These are phyloP conservation scores for Stephania japonica DNA, from an alignment of 164 flowering plant genomes.

Conservation along the genomic window DNA sequence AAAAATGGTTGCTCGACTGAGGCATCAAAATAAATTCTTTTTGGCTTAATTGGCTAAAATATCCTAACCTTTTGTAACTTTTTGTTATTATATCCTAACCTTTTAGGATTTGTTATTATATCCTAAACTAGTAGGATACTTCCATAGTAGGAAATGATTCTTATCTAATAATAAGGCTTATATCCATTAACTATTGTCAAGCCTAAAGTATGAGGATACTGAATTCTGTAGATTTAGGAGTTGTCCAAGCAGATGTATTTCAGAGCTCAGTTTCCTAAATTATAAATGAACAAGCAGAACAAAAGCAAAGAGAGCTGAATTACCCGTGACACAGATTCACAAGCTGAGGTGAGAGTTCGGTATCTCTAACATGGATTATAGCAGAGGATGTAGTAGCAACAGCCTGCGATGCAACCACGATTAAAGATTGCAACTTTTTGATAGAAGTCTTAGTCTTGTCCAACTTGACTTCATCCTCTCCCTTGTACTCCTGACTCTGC, in stretches of 20 bases:
- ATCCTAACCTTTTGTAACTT: no score
- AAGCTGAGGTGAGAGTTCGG: conserved; percentile 80
- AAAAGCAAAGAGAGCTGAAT: conserved; percentile 12
- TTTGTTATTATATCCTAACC: no score
- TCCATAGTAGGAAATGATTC: no score
- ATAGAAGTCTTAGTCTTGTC: conserved; percentile 97
- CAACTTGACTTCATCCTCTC: conserved; percentile 70
- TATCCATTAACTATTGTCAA: no score
- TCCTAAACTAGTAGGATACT: no score
- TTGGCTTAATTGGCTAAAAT: no score
- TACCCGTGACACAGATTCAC: conserved; percentile 93
- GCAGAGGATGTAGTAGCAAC: conserved; percentile 80
- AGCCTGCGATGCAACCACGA: conserved; percentile 75
- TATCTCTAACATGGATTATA: conserved; percentile 58
- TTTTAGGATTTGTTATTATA: no score
- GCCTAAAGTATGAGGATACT: no score
- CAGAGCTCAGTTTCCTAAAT: not conserved
- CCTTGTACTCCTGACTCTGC: conserved; percentile 85
- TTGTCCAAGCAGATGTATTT: no score
- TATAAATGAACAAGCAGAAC: not conserved
- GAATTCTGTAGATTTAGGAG: no score
- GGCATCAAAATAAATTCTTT: no score
- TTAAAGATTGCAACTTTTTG: conserved; percentile 71
- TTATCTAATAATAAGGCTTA: no score
- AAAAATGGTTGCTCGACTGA: not conserved